phyloP scores from a whole-genome alignment of 108 stramenopile genomes.

The Seminavis robusta region DNA sequence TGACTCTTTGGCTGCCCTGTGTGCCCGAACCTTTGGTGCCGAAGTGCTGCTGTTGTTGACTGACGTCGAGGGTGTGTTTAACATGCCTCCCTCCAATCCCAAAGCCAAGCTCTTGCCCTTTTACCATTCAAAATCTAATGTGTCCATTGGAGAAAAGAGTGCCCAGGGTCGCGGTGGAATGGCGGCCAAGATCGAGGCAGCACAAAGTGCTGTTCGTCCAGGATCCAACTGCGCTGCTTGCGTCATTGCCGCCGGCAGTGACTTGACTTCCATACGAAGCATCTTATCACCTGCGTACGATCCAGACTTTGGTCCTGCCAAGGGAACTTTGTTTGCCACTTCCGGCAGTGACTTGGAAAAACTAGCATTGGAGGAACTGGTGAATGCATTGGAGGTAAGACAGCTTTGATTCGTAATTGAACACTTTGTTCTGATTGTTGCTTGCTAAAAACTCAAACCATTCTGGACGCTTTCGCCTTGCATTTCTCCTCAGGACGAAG shows the following conservation, averaged over 20 bases:
- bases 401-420: not conserved
- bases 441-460: not conserved
- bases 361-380: conserved; percentile 68
- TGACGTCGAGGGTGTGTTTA: conserved; percentile 94
- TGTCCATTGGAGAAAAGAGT: conserved; percentile 88
- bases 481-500: not conserved
- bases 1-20: conserved; percentile 91
- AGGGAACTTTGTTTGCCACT: conserved; percentile 77
- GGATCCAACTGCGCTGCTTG: conserved; percentile 74
- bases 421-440: not conserved
- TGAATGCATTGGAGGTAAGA: conserved; percentile 28
- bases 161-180: conserved; percentile 90
- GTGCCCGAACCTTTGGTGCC: conserved; percentile 81
- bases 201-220: conserved; percentile 70
- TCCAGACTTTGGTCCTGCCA: conserved; percentile 34
- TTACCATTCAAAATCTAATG: conserved; percentile 44
- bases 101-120: conserved; percentile 75
- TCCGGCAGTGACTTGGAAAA: conserved; percentile 65
- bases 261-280: conserved; percentile 78
- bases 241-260: conserved; percentile 82
- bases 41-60: conserved; percentile 89
- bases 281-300: conserved; percentile 34
- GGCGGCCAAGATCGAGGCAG: conserved; percentile 91
- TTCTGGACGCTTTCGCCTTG: not conserved
- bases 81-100: conserved; percentile 74